These are phyloP conservation scores for Zygosaccharomyces bailii DNA, from an alignment of 805 yeast species.

Conservation along the genomic window DNA sequence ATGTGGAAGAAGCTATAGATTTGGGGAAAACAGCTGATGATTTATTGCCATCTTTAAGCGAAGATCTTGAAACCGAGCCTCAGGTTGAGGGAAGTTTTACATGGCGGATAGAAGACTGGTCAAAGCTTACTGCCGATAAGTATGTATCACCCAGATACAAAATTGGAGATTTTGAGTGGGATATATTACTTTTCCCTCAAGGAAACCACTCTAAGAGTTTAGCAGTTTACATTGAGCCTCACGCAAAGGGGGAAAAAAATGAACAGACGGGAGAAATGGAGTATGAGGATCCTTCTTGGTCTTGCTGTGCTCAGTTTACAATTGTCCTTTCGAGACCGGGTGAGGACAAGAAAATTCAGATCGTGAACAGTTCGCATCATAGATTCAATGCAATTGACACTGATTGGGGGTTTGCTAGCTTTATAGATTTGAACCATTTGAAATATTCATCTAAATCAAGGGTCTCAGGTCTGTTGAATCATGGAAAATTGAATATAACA, in stretches of 20 bases:
- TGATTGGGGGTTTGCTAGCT: conserved; percentile 95
- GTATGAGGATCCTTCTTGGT: conserved; percentile 57
- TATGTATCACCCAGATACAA: conserved; percentile 44
- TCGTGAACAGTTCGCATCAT: conserved; percentile 65
- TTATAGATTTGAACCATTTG: conserved; percentile 55
- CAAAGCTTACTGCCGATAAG: conserved; percentile 39
- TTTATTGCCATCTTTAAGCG: conserved; percentile 22
- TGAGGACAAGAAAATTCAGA: conserved; percentile 54
- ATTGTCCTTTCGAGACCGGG: conserved; percentile 79
- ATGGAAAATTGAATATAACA: conserved; percentile 63
- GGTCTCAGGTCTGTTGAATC: conserved; percentile 43
- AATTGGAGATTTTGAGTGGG: conserved; percentile 65
- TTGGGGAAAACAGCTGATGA: conserved; percentile 25
- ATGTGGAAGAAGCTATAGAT: conserved; percentile 21
- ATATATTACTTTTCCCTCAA: conserved; percentile 69
- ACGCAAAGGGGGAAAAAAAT: conserved; percentile 35
- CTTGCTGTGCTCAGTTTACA: conserved; percentile 88
- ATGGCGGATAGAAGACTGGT: conserved; percentile 54
- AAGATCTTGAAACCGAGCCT: conserved; percentile 23
- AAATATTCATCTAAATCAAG: conserved; percentile 38
- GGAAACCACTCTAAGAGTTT: conserved; percentile 60
- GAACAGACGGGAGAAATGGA: conserved; percentile 30
- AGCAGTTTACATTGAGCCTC: conserved; percentile 80
- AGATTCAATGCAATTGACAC: conserved; percentile 71
- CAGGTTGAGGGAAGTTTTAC: conserved; percentile 39